A percentile compares a stretch with the other conserved stretches of the same genome.
Conservation (phyloP, 495 filamentous ascomycete species). For the Chaetomium fimeti region DNA sequence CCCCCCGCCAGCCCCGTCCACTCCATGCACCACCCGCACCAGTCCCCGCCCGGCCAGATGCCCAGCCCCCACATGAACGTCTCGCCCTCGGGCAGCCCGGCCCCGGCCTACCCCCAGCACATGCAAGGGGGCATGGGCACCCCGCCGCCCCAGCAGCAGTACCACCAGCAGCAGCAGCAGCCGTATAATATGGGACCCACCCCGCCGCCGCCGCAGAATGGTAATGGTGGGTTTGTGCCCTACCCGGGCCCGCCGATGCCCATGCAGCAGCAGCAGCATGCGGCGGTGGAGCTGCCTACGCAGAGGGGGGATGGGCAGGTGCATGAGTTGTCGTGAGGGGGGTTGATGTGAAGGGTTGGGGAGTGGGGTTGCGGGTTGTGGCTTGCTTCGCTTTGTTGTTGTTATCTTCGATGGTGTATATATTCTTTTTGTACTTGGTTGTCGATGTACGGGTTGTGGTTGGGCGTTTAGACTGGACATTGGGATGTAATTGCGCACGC, state of each 20-base stretch:
- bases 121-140: constrained; percentile 17
- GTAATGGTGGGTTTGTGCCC: background rate
- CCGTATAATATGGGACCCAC: constrained; percentile 1
- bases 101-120: constrained; percentile 11
- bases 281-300: constrained; percentile 21
- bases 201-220: constrained; percentile 2
- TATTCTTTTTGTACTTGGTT: background rate
- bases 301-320: constrained; percentile 27
- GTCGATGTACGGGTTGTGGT: background rate
- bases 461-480: background rate
- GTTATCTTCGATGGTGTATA: background rate
- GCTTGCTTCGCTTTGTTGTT: background rate
- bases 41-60: background rate
- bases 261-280: background rate
- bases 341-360: background rate
- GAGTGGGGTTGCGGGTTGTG: background rate
- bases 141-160: background rate
- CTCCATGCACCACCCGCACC: constrained; percentile 12
- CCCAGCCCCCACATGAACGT: constrained; percentile 3
- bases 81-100: constrained; percentile 22
- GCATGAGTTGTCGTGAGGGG: constrained; percentile 20
- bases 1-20: constrained; percentile 4
- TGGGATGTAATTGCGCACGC: background rate
- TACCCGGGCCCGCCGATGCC: constrained; percentile 7
- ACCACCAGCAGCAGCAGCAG: background rate